These are phyloP conservation scores for Epicoccum nigrum DNA, from an alignment of 2,329 filamentous ascomycete genomes.

Conservation along the genomic window DNA sequence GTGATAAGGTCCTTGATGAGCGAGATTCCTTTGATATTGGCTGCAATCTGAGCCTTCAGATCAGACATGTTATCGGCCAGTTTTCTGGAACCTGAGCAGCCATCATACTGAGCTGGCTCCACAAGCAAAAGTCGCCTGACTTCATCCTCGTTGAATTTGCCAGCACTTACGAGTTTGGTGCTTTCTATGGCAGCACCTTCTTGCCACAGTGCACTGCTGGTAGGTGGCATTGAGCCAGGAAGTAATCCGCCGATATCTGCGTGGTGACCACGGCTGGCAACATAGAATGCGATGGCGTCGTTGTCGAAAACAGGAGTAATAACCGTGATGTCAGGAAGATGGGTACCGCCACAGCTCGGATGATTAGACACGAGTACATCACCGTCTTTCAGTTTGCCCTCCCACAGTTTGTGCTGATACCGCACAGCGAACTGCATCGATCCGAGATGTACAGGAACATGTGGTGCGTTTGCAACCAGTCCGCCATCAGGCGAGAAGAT, in stretches of 20 bases:
- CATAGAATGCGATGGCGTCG: conserved; percentile 68
- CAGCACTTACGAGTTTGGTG: conserved; percentile 28
- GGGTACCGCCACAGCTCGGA: conserved; percentile 49
- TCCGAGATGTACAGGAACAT: conserved; percentile 5
- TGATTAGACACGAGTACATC: conserved; percentile 53
- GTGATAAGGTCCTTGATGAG: conserved; percentile 45
- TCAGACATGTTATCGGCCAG: conserved; percentile 42
- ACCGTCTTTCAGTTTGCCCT: conserved; percentile 45
- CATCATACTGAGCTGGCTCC: conserved; percentile 45
- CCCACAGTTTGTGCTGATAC: conserved; percentile 47
- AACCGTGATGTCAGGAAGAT: conserved; percentile 53
- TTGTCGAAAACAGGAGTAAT: conserved; percentile 59
- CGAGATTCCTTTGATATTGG: conserved; percentile 39
- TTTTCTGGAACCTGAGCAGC: conserved; percentile 46
- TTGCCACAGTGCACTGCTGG: conserved; percentile 52
- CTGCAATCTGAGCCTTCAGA: conserved; percentile 41
- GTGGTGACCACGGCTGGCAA: conserved; percentile 51
- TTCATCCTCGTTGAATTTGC: conserved; percentile 46
- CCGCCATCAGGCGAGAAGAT: conserved; percentile 6
- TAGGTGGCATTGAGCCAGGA: conserved; percentile 49
- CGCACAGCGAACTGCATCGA: conserved; percentile 34
- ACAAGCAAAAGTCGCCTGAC: conserved; percentile 31
- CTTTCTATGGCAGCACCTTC: conserved; percentile 51
- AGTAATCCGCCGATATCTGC: conserved; percentile 55
- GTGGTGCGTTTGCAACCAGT: conserved; percentile 6